These are phyloP conservation scores for Paraconiothyrium sp. DNA, from an alignment of 2,329 filamentous ascomycete genomes.

Conservation along the genomic window DNA sequence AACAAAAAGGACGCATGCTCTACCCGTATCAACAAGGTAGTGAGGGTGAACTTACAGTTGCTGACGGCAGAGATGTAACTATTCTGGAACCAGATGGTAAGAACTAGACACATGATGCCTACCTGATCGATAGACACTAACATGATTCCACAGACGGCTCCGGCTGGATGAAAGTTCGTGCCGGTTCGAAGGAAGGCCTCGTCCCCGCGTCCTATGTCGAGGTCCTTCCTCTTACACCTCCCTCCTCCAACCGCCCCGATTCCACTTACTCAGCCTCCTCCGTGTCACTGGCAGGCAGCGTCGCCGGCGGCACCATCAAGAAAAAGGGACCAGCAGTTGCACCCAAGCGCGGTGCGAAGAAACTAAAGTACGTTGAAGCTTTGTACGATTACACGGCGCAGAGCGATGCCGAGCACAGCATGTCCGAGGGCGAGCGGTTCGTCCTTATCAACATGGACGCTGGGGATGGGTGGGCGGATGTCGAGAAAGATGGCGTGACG, in stretches of 20 bases:
- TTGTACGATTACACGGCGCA: constrained; percentile 91
- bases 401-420: constrained; percentile 86
- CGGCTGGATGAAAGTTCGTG: constrained; percentile 88
- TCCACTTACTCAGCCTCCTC: constrained; percentile 81
- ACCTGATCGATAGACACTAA: constrained; percentile 26
- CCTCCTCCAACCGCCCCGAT: constrained; percentile 53
- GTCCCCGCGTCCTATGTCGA: constrained; percentile 91
- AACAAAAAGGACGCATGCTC: constrained; percentile 85
- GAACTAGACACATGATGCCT: constrained; percentile 44
- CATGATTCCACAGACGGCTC: constrained; percentile 73
- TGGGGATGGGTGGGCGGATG: constrained; percentile 96
- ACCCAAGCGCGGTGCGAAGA: constrained; percentile 89
- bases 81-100: constrained; percentile 89
- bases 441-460: constrained; percentile 87
- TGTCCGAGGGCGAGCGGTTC: constrained; percentile 90
- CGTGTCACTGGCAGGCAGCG: constrained; percentile 70
- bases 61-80: constrained; percentile 79
- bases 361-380: constrained; percentile 91
- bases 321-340: constrained; percentile 94
- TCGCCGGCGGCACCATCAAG: constrained; percentile 61
- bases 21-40: constrained; percentile 85
- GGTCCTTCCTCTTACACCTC: constrained; percentile 58
- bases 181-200: constrained; percentile 79
- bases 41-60: constrained; percentile 81
- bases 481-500: constrained; percentile 86